phyloP scores from a whole-genome alignment of 1,284 basidiomycete genomes.

The Trichosporon inkin region DNA sequence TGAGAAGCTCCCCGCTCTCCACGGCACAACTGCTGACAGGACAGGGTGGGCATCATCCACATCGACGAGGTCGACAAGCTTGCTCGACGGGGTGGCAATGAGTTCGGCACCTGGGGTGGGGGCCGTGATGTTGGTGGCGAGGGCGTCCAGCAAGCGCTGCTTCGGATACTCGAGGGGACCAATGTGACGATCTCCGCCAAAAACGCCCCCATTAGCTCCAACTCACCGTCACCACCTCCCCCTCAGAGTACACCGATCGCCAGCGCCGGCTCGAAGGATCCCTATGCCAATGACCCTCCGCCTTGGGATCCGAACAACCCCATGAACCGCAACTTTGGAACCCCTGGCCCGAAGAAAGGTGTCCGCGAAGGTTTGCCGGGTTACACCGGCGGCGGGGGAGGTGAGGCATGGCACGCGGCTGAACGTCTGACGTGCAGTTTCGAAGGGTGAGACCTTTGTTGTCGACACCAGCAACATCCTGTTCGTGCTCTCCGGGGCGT shows the following conservation, averaged over 20 bases:
- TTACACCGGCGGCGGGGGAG: constrained; percentile 38
- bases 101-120: constrained; percentile 52
- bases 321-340: constrained; percentile 37
- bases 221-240: constrained; percentile 48
- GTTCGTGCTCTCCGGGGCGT: constrained; percentile 88
- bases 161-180: constrained; percentile 90
- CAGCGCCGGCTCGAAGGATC: constrained; percentile 20
- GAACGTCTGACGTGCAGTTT: constrained; percentile 8
- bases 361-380: constrained; percentile 46
- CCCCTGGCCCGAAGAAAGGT: constrained; percentile 34
- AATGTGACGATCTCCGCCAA: constrained; percentile 70
- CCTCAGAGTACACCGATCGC: not conserved
- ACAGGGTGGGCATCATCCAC: constrained; percentile 83
- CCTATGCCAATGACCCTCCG: constrained; percentile 31
- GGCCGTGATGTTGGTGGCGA: constrained; percentile 91
- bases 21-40: not conserved
- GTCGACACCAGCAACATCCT: constrained; percentile 67
- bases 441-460: constrained; percentile 46
- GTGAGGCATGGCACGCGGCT: constrained; percentile 1
- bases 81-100: constrained; percentile 62
- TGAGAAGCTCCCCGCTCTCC: constrained; percentile 20
- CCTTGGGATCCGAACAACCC: constrained; percentile 44
- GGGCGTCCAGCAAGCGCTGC: constrained; percentile 87
- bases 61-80: constrained; percentile 97
- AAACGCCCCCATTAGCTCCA: constrained; percentile 38